Evolutionary conservation across 768 basidiomycete genomes (phyloP), one percentile per base, ranked within the genome.

Genomic region (Tulasnella sp.): DNA sequence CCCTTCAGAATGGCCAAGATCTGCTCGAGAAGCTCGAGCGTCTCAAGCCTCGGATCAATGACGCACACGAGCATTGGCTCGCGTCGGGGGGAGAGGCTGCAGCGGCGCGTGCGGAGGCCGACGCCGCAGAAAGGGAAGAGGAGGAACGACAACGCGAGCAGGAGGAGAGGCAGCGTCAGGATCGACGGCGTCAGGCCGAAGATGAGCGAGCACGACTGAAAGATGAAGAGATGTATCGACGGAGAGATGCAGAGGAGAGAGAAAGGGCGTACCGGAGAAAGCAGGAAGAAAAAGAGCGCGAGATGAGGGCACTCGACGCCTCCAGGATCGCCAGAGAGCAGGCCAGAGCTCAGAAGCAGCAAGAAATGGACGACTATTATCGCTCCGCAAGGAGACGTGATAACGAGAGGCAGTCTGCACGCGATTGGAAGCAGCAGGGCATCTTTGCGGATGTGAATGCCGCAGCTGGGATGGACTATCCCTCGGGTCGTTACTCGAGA

Each of bases 1-100:
- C 58, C n/a, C 83, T 80, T 37, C 85, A 94, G 93, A 93, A 94
- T 78, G 93, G 93, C 24, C 91, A 93, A 84, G 90, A 93, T 79
- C 93, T 95, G 76, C 89, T 95, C 72, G 89, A 90, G 81, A 88
- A 88, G 82, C 90, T 96, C 44, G 87, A 90, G 74, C 88, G 90
- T 37, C 87, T 96, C 77, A 94, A 94, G 81, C 89, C 90, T 12
- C 83, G 86, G 75, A 80, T 80, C n/a, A 42, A 80, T 46, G 75
- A 80, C 16, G 41, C 76, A 18, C 50, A 80, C 37, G 79, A 77
- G n/a, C 37, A 20, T n/a, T 80, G 79, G 79, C 3, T 58, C 16
- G 41, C 37, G 89, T 80, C 89, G 88, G 79, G 89, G 88, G 74
- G 75, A 37, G 78, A 77, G 41, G 76, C 60, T 60, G 81, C 81